Evolutionary conservation across 2,329 filamentous ascomycete species (phyloP).

Genomic region (Taxawa tesnikishii): DNA sequence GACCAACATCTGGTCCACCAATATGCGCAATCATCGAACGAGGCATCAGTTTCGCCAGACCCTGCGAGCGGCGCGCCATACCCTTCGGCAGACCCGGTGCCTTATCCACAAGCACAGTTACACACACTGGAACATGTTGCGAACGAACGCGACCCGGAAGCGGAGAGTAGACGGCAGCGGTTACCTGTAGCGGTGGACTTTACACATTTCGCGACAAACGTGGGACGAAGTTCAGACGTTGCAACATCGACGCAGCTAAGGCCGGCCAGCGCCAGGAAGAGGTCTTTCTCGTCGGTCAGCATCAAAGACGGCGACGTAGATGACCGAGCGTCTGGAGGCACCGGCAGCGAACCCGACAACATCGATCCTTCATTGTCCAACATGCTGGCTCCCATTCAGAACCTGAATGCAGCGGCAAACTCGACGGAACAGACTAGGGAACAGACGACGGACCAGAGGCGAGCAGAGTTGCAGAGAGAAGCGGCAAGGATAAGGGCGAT

Average conservation of each 20-base stretch:
- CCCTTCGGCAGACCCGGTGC: conserved; percentile 1
- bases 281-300: conserved; percentile 43
- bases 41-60: conserved; percentile 28
- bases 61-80: background rate
- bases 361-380: conserved; percentile 24
- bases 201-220: conserved; percentile 17
- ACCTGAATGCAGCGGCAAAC: conserved; percentile 23
- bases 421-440: conserved; percentile 33
- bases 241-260: conserved; percentile 9
- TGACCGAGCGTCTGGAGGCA: conserved; percentile 9
- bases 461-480: conserved; percentile 54
- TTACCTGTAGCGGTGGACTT: conserved; percentile 17
- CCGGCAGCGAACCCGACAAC: conserved; percentile 12
- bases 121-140: conserved; percentile 5
- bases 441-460: conserved; percentile 46
- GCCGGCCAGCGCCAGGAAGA: conserved; percentile 37
- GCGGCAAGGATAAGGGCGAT: conserved; percentile 64
- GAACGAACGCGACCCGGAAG: conserved; percentile 14
- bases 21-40: conserved; percentile 20
- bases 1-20: conserved; percentile 28
- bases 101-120: too few species aligned
- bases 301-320: conserved; percentile 12
- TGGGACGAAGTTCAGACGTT: conserved; percentile 3
- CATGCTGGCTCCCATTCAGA: conserved; percentile 21
- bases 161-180: conserved; percentile 7